Conservation (phyloP, 2,329 filamentous ascomycete species). For the Penicillium sp. region DNA sequence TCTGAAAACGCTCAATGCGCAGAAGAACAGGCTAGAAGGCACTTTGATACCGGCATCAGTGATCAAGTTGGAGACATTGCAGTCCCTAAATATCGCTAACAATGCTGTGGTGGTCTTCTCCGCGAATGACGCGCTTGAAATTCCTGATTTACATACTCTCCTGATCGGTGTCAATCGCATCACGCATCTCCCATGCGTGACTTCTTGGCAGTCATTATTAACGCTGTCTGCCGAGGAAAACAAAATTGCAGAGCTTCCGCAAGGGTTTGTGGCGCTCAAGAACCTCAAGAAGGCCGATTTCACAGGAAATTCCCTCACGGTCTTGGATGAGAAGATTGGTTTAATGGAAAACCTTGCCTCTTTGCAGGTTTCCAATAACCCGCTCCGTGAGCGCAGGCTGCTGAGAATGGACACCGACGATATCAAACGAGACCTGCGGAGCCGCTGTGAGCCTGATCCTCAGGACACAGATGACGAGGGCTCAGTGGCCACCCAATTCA, state of each 20-base stretch:
- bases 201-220: conserved; percentile 69
- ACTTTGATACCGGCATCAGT: conserved; percentile 67
- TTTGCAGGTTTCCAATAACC: conserved; percentile 83
- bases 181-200: conserved; percentile 68
- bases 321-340: conserved; percentile 73
- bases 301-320: conserved; percentile 76
- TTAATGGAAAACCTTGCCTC: conserved; percentile 75
- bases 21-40: conserved; percentile 76
- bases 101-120: conserved; percentile 66
- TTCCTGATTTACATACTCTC: conserved; percentile 73
- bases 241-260: conserved; percentile 70
- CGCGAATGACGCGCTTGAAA: conserved; percentile 51
- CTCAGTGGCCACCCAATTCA: conserved; percentile 44
- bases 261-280: conserved; percentile 67
- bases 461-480: conserved; percentile 42
- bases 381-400: conserved; percentile 83
- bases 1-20: conserved; percentile 69
- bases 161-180: conserved; percentile 81
- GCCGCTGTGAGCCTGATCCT: conserved; percentile 58
- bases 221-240: conserved; percentile 82
- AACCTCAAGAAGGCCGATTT: conserved; percentile 77
- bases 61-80: conserved; percentile 61
- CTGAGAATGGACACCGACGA: conserved; percentile 76
- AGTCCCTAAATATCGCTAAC: conserved; percentile 72
- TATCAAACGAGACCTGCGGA: conserved; percentile 70